Base-by-base conservation (phyloP, 306 rosid genomes). In the Psophocarpus tetragonolobus region DNA sequence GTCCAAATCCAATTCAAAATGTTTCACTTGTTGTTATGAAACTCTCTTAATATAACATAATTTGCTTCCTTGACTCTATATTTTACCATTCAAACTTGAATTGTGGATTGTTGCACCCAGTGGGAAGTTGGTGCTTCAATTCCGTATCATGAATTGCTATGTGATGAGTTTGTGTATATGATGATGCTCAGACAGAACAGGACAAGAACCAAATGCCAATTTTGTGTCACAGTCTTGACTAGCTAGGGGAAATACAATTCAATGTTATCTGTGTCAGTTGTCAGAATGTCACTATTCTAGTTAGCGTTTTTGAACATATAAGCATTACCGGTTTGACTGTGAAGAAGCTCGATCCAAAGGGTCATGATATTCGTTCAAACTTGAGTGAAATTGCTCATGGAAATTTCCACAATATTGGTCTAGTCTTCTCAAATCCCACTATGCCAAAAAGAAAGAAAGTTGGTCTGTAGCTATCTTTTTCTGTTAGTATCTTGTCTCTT, bases 251-350 rank as follows among this genome's bases (percentile, higher is more conserved):
- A 8, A 68, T 47, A 45, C 24, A 39, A 80, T 51, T 80, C 68
- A 72, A 80, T 60, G 35, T 65, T 60, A 74, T 44, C 24, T 30
- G 14, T 61, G 74, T 69, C 45, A 23, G 0, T 21, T 45, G 57
- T 66, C 78, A 61, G 18, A 47, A 68, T 74, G 87, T 81, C 85
- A 80, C 48, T 80, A 4, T 73, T 78, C 7, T 77, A 8, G 35
- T 70, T 74, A 70, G 82, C 87, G 79, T 77, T 83, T 83, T 77
- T 83, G 85, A 85, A 81, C 72, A 81, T 85, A 74, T 57, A 82
- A 68, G 48, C 81, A 73, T 73, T 81, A 81, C 9, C 20, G 0
- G 20, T 83, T 83, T 85, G 83, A 85, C 83, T 48, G 6, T 60
- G 54, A 51, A 45, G 29, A n/a, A n/a, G n/a, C n/a, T n/a, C n/a